Evolutionary conservation across 139 green algal species (phyloP).

Genomic region (Mesotaenium endlicherianum): DNA sequence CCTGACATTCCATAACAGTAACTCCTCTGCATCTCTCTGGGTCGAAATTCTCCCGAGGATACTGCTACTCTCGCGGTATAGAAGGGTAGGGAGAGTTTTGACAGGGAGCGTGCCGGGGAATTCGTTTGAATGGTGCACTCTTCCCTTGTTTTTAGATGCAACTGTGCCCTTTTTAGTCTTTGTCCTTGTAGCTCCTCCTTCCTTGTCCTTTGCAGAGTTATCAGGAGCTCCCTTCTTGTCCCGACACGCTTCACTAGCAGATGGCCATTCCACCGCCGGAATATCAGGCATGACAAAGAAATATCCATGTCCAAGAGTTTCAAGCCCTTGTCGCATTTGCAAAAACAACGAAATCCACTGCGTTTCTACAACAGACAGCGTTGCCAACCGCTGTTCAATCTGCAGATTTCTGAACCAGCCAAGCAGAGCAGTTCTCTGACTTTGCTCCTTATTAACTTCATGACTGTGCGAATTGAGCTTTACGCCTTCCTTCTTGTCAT

Average conservation of each 20-base stretch:
- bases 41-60: neutral
- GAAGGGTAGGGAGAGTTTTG: no score
- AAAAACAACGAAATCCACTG: neutral
- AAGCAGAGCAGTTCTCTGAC: neutral
- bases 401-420: neutral
- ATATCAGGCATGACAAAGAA: slow-evolving; percentile 24
- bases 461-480: neutral
- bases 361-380: neutral
- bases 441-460: neutral
- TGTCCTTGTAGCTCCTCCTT: neutral
- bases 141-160: neutral
- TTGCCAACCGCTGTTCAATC: neutral
- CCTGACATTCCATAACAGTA: neutral
- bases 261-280: neutral
- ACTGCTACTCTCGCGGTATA: neutral
- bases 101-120: no score
- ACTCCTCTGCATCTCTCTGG: neutral
- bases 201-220: neutral
- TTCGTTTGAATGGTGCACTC: neutral
- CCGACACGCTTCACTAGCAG: neutral
- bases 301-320: neutral
- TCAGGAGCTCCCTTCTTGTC: neutral
- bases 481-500: neutral
- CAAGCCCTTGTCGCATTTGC: neutral
- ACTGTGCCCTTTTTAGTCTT: neutral